Evolutionary conservation across 192 early-diverging fungal genomes (phyloP), one percentile per base, ranked within the genome.

Genomic region (Dissophora ornata): DNA sequence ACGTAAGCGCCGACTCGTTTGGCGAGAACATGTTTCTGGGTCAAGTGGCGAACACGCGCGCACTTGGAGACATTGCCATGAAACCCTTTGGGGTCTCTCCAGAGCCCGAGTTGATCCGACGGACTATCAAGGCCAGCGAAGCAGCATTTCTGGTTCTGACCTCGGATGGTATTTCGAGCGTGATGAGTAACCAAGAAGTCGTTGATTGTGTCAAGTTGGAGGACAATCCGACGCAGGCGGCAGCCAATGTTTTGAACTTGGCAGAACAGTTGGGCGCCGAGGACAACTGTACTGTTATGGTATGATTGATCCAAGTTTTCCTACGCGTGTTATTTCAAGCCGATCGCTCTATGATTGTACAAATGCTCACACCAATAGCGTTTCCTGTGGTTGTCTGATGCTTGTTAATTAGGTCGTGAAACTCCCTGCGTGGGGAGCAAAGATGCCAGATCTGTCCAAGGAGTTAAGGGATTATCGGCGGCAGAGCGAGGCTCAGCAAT

Each of bases 111-210:
- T 62, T 91, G 44, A 63, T 84, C 25, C 80, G 83, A 40, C 59
- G 84, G 26, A 83, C 78, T 9, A 30, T 92, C 44, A 82, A 68
- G 51, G 82, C 84, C 38, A 84, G 82, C n/a, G 83, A 89, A 10
- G 87, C 89, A 0, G 90, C 90, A 2, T 91, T 92, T 53, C 56
- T 92, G 52, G 89, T 88, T 11, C 58, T 91, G n/a, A 79, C 89
- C 16, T 89, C 91, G 16, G 91, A 92, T 68, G 91, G 91, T 0
- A 69, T 92, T 42, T 88, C 87, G 12, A 81, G 87, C 18, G 89
- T 91, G 18, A 86, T 92, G 82, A 88, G 87, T 21, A 85, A 92
- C 61, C 91, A 92, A 57, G 91, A 92, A 66, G 84, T 92, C 15
- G 83, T 90, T 53, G 91, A 92, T 53, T 80, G 84, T 79, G 88